Percentiles rank a stretch among this genome's conserved stretches.
Conservation (phyloP, 139 green algal genomes). For the Medakamo hakoo region DNA sequence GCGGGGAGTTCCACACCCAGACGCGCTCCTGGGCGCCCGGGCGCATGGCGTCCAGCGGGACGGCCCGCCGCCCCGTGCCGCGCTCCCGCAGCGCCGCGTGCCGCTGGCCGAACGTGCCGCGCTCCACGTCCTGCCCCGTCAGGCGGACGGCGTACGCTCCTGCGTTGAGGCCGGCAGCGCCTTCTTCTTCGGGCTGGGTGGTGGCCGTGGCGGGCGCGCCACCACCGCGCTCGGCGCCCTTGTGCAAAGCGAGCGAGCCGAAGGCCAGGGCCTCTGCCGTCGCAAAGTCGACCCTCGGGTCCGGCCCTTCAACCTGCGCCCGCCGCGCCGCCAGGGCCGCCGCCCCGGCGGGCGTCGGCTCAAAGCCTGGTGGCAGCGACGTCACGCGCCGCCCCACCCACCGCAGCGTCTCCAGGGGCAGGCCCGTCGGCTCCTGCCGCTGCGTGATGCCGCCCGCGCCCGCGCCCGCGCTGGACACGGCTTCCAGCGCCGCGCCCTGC, state of each 20-base stretch:
- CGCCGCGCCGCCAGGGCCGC: background rate
- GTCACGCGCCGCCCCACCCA: constrained; percentile 24
- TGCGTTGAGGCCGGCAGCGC: constrained; percentile 23
- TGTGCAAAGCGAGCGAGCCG: constrained; percentile 37
- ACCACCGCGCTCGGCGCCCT: constrained; percentile 1
- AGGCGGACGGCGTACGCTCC: constrained; percentile 42
- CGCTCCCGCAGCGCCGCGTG: constrained; percentile 51
- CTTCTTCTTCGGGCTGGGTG: background rate
- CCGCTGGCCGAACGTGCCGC: constrained; percentile 71
- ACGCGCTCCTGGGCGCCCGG: constrained; percentile 32
- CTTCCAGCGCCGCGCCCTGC: constrained; percentile 36
- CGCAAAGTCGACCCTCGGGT: constrained; percentile 41
- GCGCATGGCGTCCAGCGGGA: constrained; percentile 38
- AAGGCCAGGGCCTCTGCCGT: constrained; percentile 65
- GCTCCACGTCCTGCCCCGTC: constrained; percentile 59
- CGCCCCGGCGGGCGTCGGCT: constrained; percentile 8
- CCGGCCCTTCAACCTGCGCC: constrained; percentile 12
- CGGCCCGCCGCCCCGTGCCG: constrained; percentile 14
- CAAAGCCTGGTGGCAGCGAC: constrained; percentile 17
- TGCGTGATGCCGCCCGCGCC: background rate
- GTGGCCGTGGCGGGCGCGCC: no score
- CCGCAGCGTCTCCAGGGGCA: constrained; percentile 38
- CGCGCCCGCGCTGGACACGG: background rate
- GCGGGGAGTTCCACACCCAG: constrained; percentile 41
- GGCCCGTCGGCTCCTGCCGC: constrained; percentile 34